These are phyloP conservation scores for Metschnikowia anglica DNA, from an alignment of 805 yeast species.

Conservation along the genomic window DNA sequence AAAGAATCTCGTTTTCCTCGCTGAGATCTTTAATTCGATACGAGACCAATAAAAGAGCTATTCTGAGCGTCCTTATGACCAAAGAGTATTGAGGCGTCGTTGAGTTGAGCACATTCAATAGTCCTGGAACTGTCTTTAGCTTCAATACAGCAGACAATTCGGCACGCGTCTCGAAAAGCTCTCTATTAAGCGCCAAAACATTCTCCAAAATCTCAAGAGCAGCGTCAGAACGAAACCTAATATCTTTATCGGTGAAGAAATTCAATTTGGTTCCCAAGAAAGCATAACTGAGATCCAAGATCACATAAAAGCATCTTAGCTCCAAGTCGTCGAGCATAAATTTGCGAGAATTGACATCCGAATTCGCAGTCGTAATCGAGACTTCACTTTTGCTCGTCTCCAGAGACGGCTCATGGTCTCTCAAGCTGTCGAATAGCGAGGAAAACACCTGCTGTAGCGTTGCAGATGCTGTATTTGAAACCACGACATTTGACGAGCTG, in stretches of 20 bases:
- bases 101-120: conserved; percentile 61
- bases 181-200: conserved; percentile 61
- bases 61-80: conserved; percentile 71
- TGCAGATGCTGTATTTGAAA: conserved; percentile 88
- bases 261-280: conserved; percentile 57
- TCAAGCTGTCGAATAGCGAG: conserved; percentile 66
- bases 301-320: conserved; percentile 67
- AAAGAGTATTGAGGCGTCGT: conserved; percentile 60
- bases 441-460: conserved; percentile 84
- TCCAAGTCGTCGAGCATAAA: conserved; percentile 48
- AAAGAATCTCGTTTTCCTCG: conserved; percentile 77
- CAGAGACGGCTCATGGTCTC: conserved; percentile 12
- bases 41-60: conserved; percentile 59
- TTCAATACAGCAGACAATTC: conserved; percentile 70
- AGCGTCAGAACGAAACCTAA: conserved; percentile 55
- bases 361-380: not conserved
- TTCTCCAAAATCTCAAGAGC: conserved; percentile 85
- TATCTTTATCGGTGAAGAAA: conserved; percentile 50
- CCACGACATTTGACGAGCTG: conserved; percentile 69
- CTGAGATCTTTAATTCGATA: conserved; percentile 58
- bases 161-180: conserved; percentile 52
- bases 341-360: not conserved
- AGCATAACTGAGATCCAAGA: conserved; percentile 69
- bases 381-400: conserved; percentile 1
- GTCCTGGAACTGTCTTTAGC: conserved; percentile 69